phyloP scores from a whole-genome alignment of 1,284 basidiomycete species.

The Puccinia polysora region DNA sequence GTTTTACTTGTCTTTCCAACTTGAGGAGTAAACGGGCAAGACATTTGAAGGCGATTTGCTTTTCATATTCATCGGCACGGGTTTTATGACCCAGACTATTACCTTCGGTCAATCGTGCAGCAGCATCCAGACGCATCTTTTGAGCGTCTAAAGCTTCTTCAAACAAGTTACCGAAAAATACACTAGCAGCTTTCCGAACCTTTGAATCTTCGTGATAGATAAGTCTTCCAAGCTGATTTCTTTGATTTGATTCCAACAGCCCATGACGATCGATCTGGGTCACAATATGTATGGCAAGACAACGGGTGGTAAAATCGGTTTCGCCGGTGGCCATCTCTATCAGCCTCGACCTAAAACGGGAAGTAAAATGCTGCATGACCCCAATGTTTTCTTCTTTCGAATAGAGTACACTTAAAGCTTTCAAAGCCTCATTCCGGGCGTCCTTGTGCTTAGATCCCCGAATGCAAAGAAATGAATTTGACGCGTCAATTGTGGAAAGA shows the following conservation, averaged over 20 bases:
- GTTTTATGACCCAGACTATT: conserved; percentile 59
- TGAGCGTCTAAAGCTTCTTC: conserved; percentile 65
- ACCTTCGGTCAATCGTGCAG: conserved; percentile 45
- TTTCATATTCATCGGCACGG: conserved; percentile 51
- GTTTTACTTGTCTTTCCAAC: conserved; percentile 46
- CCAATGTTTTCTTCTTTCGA: conserved; percentile 68
- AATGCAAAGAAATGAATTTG: too few species aligned
- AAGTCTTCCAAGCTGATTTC: conserved; percentile 64
- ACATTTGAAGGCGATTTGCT: conserved; percentile 47
- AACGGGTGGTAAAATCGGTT: conserved; percentile 74
- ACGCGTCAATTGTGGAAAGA: too few species aligned
- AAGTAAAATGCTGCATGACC: conserved; percentile 74
- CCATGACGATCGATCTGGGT: conserved; percentile 68
- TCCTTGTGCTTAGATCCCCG: conserved; percentile 63
- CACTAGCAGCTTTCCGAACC: conserved; percentile 75
- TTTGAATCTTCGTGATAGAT: conserved; percentile 79
- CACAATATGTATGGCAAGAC: conserved; percentile 77
- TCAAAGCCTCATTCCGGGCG: conserved; percentile 82
- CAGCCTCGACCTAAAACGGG: conserved; percentile 81
- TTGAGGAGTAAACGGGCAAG: conserved; percentile 50
- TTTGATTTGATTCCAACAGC: conserved; percentile 67
- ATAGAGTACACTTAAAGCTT: conserved; percentile 74
- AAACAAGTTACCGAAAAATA: conserved; percentile 76
- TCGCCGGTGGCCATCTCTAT: conserved; percentile 90
- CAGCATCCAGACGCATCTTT: conserved; percentile 54